Base-by-base conservation (phyloP, 2,329 filamentous ascomycete genomes). In the Claviceps paspali region DNA sequence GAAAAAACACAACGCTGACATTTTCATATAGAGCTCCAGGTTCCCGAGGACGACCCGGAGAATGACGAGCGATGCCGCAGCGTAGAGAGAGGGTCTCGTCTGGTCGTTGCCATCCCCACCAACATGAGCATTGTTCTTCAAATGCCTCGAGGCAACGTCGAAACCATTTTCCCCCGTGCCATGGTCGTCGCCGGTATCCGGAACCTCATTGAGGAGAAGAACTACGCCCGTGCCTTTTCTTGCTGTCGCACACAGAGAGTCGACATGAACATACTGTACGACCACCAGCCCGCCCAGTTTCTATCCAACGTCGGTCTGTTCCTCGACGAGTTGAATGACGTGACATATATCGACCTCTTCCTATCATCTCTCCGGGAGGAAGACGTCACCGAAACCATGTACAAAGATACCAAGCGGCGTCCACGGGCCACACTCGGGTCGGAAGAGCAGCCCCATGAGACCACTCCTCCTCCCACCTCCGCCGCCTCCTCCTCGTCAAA, bases 191-290 rank as follows among this genome's bases (percentile, higher is more conserved):
- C 86, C 2, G 87, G 86, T 19, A 92, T 98, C 39, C 75, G 91
- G 33, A 73, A 74, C 35, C 75, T 82, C 36, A 83, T 98, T 36
- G 80, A 86, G 38, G 65, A 72, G 23, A 82, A 82, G 54, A 76
- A 91, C 49, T 98, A 95, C 52, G 74, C 71, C 34, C 75, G 73
- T 36, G 91, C 91, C 0, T 98, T 95, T 53, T 65, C 82, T 17
- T 79, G 85, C 43, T 96, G 91, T 54, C 77, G 91, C 35, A 88
- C 79, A 17, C 92, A 98, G 54, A 76, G 92, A 47, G 91, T 98
- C 1, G 91, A 98, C 52, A 87, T 96, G 81, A 98, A 98, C 52
- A 88, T 98, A 43, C 65, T 98, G 2, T 88, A 93, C 51, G 91
- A 98, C 52, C 84, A 96, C 58, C 76, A 77, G n/a, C 85, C 88